Evolutionary conservation across 208 protist genomes (phyloP), one percentile per base, ranked within the genome.

Genomic region (Trypanosoma scelopori): DNA sequence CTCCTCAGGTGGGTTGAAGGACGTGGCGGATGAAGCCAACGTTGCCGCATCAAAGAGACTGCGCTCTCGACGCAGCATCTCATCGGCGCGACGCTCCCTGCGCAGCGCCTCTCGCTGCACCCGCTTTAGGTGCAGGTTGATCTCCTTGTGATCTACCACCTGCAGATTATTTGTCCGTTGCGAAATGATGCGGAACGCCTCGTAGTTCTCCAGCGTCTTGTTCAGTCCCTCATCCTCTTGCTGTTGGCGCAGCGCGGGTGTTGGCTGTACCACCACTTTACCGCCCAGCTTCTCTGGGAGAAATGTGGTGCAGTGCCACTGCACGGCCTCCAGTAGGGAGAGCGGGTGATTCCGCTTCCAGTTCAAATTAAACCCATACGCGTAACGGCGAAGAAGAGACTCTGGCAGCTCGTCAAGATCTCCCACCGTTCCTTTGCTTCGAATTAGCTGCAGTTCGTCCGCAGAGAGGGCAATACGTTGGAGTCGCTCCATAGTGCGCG

Each of bases 101-200:
- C 65, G 68, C 49, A 80, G 20, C 35, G 74, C 70, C 39, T 94
- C 80, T 16, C 65, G 76, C 41, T 76, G 86, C 13, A 90, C 63
- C 12, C 67, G 73, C 63, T 91, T 86, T 13, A 96, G 70, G 51
- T 91, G 82, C 13, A 89, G 69, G 61, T 96, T 96, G 53, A 96
- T 92, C 73, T 94, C 87, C 71, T 85, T 87, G 73, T 82, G 74
- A 58, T 96, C 91, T 60, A 96, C 91, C 50, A 96, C 91, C 69
- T 94, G 87, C 41, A 96, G 63, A 69, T 96, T 96, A 63, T 89
- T 89, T 11, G 87, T 94, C 49, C 85, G 84, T 71, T 94, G 91
- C 0, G 91, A 81, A 65, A 96, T 94, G 52, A 94, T 76, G 51
- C 87, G 91, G 47, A 94, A 94, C 2, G 84, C 85, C 61, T 96